Evolutionary conservation across 2,329 filamentous ascomycete genomes (phyloP).

Genomic region (Knufia fluminis): DNA sequence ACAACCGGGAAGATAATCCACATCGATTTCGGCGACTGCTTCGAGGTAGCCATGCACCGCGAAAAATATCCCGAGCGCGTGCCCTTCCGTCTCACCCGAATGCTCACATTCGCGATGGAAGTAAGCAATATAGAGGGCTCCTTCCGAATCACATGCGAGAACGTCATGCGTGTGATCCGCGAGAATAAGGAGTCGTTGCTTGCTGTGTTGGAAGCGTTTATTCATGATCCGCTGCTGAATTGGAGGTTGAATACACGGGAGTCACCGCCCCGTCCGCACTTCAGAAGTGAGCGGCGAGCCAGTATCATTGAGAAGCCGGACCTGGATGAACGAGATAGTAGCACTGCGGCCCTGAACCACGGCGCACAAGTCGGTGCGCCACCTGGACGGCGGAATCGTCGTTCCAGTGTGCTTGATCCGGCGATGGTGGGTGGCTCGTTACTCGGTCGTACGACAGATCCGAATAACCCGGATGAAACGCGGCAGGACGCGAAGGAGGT

Average conservation of each 20-base stretch:
- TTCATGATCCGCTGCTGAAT: conserved; percentile 96
- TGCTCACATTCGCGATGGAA: conserved; percentile 99
- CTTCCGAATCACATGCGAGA: conserved; percentile 95
- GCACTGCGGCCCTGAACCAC: conserved; percentile 5
- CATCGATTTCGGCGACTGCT: conserved; percentile 98
- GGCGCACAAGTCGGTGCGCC: conserved; percentile 20
- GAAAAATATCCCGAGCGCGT: conserved; percentile 98
- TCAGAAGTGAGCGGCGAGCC: conserved; percentile 51
- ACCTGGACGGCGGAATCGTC: conserved; percentile 43
- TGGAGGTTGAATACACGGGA: conserved; percentile 71
- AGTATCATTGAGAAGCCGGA: conserved; percentile 51
- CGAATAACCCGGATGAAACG: conserved; percentile 22
- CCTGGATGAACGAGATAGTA: conserved; percentile 12
- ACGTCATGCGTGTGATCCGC: conserved; percentile 91
- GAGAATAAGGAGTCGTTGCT: conserved; percentile 98
- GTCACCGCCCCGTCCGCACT: conserved; percentile 50
- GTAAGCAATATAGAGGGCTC: conserved; percentile 99
- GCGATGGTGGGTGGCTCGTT: conserved; percentile 18
- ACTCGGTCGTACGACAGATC: conserved; percentile 31
- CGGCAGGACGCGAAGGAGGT: conserved; percentile 52
- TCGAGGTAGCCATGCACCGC: conserved; percentile 98
- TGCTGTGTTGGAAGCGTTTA: conserved; percentile 97
- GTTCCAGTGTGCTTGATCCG: conserved; percentile 59
- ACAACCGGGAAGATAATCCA: conserved; percentile 95
- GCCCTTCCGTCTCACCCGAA: conserved; percentile 92